Evolutionary conservation across 768 basidiomycete genomes (phyloP).

Genomic region (Leccinellum luteum): DNA sequence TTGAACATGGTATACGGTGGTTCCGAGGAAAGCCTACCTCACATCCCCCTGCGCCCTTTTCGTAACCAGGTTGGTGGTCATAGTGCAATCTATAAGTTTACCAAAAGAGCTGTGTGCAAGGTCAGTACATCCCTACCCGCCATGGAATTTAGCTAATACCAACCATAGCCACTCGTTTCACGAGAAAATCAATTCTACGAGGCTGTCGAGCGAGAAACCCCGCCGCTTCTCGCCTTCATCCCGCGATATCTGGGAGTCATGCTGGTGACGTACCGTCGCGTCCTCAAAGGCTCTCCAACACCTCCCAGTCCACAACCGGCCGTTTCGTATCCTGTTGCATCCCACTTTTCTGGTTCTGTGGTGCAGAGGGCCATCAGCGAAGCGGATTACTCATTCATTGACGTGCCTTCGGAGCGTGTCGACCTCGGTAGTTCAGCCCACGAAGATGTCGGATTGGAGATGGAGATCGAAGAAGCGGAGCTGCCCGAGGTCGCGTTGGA

Average conservation of each 20-base stretch:
- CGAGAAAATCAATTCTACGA: conserved; percentile 99
- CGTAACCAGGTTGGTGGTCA: conserved; percentile 98
- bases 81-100: conserved; percentile 96
- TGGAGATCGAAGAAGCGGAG: conserved; percentile 64
- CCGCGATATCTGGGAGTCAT: conserved; percentile 99
- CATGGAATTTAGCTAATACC: conserved; percentile 11
- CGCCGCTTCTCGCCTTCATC: conserved; percentile 88
- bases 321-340: conserved; percentile 13
- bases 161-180: conserved; percentile 81
- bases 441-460: conserved; percentile 41
- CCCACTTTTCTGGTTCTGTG: conserved; percentile 26
- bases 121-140: conserved; percentile 43
- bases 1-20: conserved; percentile 42
- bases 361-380: conserved; percentile 30
- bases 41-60: conserved; percentile 93
- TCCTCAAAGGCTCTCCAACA: conserved; percentile 43
- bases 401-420: background rate
- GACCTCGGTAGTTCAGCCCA: conserved; percentile 14
- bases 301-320: conserved; percentile 19
- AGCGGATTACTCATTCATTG: conserved; percentile 9
- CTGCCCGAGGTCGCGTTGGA: conserved; percentile 93
- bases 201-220: conserved; percentile 90
- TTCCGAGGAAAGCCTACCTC: conserved; percentile 65
- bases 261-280: conserved; percentile 93
- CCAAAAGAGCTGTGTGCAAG: conserved; percentile 97